A percentile compares a stretch with the other conserved stretches of the same genome.
Evolutionary conservation across 768 basidiomycete genomes (phyloP).

Genomic region (Agrocybe chaxingu): DNA sequence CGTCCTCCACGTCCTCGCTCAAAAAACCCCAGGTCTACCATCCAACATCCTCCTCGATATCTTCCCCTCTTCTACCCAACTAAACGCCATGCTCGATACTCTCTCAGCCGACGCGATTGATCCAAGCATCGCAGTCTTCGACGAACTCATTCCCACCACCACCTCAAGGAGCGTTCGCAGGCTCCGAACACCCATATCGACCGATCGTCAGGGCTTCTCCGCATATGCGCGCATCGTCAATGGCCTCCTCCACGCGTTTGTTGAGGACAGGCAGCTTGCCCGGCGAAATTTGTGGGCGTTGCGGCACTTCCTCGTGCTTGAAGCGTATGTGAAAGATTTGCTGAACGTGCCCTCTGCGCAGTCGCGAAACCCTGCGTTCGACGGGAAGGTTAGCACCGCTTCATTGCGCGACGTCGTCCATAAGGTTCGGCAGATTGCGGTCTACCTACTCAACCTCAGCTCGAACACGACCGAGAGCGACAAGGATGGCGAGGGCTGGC

Average conservation of each 20-base stretch:
- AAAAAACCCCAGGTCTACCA: conserved; percentile 31
- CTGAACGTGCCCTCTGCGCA: conserved; percentile 45
- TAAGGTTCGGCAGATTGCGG: conserved; percentile 49
- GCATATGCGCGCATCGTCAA: conserved; percentile 60
- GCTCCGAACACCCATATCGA: conserved; percentile 6
- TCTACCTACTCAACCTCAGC: conserved; percentile 58
- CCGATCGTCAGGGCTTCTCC: conserved; percentile 54
- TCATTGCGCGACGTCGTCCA: conserved; percentile 37
- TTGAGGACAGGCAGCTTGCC: conserved; percentile 58
- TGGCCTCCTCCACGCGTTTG: conserved; percentile 54
- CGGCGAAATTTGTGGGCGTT: conserved; percentile 63
- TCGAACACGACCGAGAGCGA: neutral
- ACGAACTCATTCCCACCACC: conserved; percentile 49
- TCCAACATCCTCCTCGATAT: conserved; percentile 45
- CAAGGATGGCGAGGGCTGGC: conserved; percentile 46
- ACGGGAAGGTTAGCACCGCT: conserved; percentile 27
- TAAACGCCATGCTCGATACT: conserved; percentile 43
- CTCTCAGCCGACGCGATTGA: conserved; percentile 47
- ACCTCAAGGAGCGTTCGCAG: conserved; percentile 12
- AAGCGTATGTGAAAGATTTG: conserved; percentile 61
- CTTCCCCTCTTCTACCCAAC: conserved; percentile 43
- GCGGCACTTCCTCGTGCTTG: conserved; percentile 63
- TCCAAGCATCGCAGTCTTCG: conserved; percentile 55
- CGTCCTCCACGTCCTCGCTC: conserved; percentile 34
- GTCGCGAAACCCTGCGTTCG: conserved; percentile 46